Percentiles rank a stretch among this genome's conserved stretches.
These are phyloP conservation scores for Diplocarpon mali DNA, from an alignment of 2,329 filamentous ascomycete species.

Conservation along the genomic window DNA sequence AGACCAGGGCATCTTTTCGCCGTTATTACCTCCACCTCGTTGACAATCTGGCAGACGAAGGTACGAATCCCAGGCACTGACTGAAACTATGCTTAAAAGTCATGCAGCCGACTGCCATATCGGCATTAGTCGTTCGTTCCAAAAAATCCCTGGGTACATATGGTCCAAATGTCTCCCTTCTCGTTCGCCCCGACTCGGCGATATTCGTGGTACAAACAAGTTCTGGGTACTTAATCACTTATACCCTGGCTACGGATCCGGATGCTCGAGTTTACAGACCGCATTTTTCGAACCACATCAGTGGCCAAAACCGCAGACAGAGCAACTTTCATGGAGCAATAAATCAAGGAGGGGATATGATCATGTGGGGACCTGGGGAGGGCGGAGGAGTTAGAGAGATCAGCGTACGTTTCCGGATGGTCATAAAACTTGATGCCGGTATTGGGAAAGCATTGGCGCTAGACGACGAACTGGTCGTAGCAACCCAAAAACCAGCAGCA, in stretches of 20 bases:
- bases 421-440: constrained; percentile 94
- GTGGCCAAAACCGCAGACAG: constrained; percentile 50
- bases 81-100: constrained; percentile 8
- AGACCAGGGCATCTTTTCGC: constrained; percentile 76
- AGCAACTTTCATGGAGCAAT: constrained; percentile 46
- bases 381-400: constrained; percentile 74
- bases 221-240: constrained; percentile 83
- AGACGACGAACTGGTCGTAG: constrained; percentile 86
- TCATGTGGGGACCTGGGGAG: constrained; percentile 68
- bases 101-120: constrained; percentile 69
- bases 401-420: constrained; percentile 88
- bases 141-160: constrained; percentile 69
- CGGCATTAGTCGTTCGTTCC: constrained; percentile 78
- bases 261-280: constrained; percentile 77
- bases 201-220: constrained; percentile 86
- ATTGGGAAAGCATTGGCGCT: constrained; percentile 80
- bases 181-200: constrained; percentile 82
- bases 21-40: constrained; percentile 71
- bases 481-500: constrained; percentile 84
- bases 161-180: constrained; percentile 71
- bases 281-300: constrained; percentile 59
- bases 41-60: constrained; percentile 96
- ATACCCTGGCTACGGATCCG: constrained; percentile 77
- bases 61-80: constrained; percentile 35
- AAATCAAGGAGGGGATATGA: constrained; percentile 40